phyloP scores from a whole-genome alignment of 108 stramenopile species.

The Aureococcus anophagefferens region DNA sequence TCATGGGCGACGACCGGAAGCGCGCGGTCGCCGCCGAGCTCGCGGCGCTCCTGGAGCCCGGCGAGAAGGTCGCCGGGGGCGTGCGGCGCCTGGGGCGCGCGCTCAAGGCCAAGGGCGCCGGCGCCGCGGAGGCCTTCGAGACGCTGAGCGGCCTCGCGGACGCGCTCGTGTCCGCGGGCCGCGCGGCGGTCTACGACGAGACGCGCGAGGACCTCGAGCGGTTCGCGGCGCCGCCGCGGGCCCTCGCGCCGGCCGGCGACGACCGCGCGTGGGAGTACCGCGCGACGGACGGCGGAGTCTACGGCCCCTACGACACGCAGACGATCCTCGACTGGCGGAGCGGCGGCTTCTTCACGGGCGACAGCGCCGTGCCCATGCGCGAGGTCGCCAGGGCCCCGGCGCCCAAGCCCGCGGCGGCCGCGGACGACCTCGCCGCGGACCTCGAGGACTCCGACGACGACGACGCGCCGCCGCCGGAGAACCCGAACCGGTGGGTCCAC shows the following conservation, averaged over 20 bases:
- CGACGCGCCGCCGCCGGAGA: background rate
- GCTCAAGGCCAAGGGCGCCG: background rate
- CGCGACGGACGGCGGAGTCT: constrained; percentile 23
- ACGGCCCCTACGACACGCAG: constrained; percentile 31
- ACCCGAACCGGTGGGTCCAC: background rate
- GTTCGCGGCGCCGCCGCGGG: background rate
- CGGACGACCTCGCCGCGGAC: background rate
- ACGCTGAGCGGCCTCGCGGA: constrained; percentile 15
- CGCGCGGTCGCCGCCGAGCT: too few species aligned
- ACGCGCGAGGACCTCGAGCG: constrained; percentile 14
- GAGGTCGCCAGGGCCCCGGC: background rate
- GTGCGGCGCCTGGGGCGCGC: constrained; percentile 1
- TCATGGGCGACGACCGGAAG: too few species aligned
- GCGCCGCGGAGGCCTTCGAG: background rate
- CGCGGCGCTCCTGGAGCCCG: background rate
- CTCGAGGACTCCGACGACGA: background rate
- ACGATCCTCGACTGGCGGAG: constrained; percentile 25
- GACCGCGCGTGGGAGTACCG: constrained; percentile 26
- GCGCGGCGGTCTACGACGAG: constrained; percentile 21
- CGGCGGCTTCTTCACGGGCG: constrained; percentile 28
- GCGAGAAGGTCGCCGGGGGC: background rate
- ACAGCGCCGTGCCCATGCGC: constrained; percentile 15
- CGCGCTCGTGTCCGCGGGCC: constrained; percentile 17
- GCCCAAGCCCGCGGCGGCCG: background rate
- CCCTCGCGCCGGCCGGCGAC: background rate